Evolutionary conservation across 768 basidiomycete species (phyloP), one percentile per base, ranked within the genome.

Genomic region (Crepidotus variabilis): DNA sequence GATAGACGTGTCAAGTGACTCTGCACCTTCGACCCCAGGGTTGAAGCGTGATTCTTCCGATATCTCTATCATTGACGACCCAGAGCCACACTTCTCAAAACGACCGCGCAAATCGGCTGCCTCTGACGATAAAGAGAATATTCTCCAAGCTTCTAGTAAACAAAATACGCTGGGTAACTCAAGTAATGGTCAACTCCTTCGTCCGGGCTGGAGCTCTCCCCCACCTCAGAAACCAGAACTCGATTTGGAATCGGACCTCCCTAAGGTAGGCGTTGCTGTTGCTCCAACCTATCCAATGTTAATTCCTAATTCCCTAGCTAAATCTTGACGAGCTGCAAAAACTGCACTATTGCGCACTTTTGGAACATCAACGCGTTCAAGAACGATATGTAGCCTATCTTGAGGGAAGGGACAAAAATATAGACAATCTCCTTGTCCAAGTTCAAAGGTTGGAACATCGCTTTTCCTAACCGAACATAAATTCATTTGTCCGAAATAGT

Each of bases 1-100:
- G 10, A 67, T 75, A 2, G 66, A 67, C 46, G 68, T 76, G 28
- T 76, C 77, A 3, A 76, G 71, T 54, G 71, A 74, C 52, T 77
- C 74, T 6, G 59, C 67, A 23, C 64, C 72, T 20, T 63, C 72
- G 10, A 70, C 71, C 4, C 71, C 74, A 33, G 59, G 64, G 20
- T 59, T 76, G 35, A 79, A 79, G 56, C 67, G 78, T 18, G 66
- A 74, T 28, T 78, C 75, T 9, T 77, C 76, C 0, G 76, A 76
- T 55, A 65, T 73, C 5, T 67, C 68, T 6, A 60, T 76, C 14
- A 36, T 59, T 6, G 64, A 65, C 0, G 72, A 72, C 45, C 54
- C 63, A 11, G 67, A 69, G 7, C 67, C 71, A 3, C 70, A 68
- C 51, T 56, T 60, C 2, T 51, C 60, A 7, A 78, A 78, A 60